Base-by-base conservation (phyloP, 257 asterid genomes). In the Penstemon davidsonii region DNA sequence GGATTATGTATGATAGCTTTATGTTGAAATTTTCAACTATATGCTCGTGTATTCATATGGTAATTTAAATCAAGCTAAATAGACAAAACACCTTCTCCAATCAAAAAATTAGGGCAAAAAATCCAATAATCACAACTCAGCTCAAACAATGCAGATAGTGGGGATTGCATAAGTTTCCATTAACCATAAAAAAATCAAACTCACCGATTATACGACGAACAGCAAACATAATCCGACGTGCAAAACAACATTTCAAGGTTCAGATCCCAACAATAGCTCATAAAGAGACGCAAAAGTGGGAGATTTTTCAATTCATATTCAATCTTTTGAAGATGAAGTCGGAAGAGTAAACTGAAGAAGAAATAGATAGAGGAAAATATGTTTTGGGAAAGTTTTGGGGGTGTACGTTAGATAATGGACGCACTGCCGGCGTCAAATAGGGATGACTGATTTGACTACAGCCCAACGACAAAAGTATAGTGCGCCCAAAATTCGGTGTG, bases 381-480 rank as follows among this genome's bases (percentile, higher is more conserved):
- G 12, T 3, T 36, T 44, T 42, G 62, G 51, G 73, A 60, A 12
- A 13, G 39, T 25, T 25, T 25, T 25, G 76, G 46, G 82, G 72
- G 79, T 75, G 76, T 79, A 65, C 78, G 74, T 67, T 73, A 59
- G 72, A 57, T 77, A 80, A 68, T 65, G 61, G 76, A 72, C 68
- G 78, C 82, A 75, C 66, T 68, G 64, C 72, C 72, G 66, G 89
- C 82, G 68, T 76, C 73, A 65, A 75, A 62, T 81, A 77, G 79
- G 52, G 11, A 57, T n/a, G 53, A 36, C 56, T 38, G 46, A 38
- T 60, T 56, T 46, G 70, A 73, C 70, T 60, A 69, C 58, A 60
- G 44, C 18, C 25, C 44, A 45, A 60, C 50, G 68, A 73, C 78
- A 76, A 72, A 81, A n/a, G 51, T 25, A 54, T 10, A 60, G 39